A percentile compares a stretch with the other conserved stretches of the same genome.
phyloP scores from a whole-genome alignment of 441 rosid genomes.

The Capsella rubella region DNA sequence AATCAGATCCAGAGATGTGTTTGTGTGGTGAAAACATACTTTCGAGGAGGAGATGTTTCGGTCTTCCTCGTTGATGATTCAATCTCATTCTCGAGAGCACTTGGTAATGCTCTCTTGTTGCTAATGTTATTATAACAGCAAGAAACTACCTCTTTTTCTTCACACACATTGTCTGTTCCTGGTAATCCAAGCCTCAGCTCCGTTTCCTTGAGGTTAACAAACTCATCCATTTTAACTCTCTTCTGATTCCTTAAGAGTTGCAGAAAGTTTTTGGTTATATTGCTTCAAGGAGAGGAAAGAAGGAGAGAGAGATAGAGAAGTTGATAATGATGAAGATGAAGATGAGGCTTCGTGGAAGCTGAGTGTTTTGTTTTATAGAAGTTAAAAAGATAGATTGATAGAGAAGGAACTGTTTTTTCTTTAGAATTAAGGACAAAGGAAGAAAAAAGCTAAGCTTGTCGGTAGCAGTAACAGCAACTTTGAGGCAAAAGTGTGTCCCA shows the following conservation, averaged over 20 bases:
- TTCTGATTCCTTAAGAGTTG: constrained; percentile 41
- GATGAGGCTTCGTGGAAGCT: constrained; percentile 20
- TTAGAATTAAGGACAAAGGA: neutral
- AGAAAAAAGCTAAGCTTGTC: constrained; percentile 34
- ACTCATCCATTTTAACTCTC: constrained; percentile 28
- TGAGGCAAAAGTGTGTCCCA: constrained; percentile 42
- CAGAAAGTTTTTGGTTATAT: constrained; percentile 40
- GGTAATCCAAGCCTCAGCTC: constrained; percentile 60
- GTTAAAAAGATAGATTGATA: neutral
- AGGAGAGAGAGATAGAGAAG: neutral
- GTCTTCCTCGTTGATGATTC: constrained; percentile 22
- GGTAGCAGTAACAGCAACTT: constrained; percentile 33
- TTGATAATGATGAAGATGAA: constrained; percentile 16
- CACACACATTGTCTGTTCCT: constrained; percentile 44
- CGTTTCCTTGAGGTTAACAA: constrained; percentile 53
- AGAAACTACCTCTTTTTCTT: constrained; percentile 33
- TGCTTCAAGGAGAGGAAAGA: neutral
- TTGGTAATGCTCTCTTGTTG: constrained; percentile 51
- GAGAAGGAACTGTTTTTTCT: neutral
- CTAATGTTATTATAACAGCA: constrained; percentile 18
- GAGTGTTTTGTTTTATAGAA: constrained; percentile 34
- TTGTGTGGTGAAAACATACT: constrained; percentile 46
- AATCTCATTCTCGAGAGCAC: constrained; percentile 42
- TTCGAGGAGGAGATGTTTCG: constrained; percentile 44
- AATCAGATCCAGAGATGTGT: constrained; percentile 13